A percentile compares a stretch with the other conserved stretches of the same genome.
phyloP scores from a whole-genome alignment of 352 stramenopile genomes.

The Hyaloperonospora brassicae region DNA sequence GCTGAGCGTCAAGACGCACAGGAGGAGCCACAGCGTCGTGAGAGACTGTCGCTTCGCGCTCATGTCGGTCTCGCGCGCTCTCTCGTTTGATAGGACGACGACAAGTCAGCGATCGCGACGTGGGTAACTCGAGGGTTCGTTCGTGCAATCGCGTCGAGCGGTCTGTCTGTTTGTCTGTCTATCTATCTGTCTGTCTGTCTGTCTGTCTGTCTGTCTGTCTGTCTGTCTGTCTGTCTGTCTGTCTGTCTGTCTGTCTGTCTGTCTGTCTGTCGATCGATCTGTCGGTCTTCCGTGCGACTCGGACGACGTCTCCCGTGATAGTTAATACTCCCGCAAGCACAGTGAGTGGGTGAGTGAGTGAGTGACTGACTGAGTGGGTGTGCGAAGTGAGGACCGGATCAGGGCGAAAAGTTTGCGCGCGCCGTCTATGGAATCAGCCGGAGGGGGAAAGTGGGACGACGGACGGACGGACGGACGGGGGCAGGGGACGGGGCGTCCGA shows the following conservation, averaged over 20 bases:
- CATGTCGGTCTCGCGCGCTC: constrained; percentile 11
- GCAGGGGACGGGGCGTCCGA: constrained; percentile 2
- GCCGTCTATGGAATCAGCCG: constrained; percentile 14
- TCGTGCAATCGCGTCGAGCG: neutral
- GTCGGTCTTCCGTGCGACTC: too few relatives aligned
- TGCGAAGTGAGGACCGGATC: neutral
- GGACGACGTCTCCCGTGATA: constrained; percentile 1
- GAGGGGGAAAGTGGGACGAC: neutral
- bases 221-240: too few relatives aligned
- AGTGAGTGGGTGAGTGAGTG: too few relatives aligned
- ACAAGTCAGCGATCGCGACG: too few relatives aligned
- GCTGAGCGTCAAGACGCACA: constrained; percentile 15
- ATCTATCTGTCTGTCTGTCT: too few relatives aligned
- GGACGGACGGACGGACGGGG: too few relatives aligned
- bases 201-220: too few relatives aligned
- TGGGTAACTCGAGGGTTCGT: too few relatives aligned
- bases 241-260: too few relatives aligned
- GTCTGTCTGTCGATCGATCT: too few relatives aligned
- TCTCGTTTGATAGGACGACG: neutral
- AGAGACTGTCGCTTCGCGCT: constrained; percentile 9
- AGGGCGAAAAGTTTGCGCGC: constrained; percentile 4
- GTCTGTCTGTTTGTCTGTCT: constrained; percentile 5
- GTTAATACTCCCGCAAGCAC: constrained; percentile 17
- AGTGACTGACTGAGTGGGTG: too few relatives aligned
- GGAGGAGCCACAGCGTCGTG: constrained; percentile 15